Evolutionary conservation across 2,329 filamentous ascomycete species (phyloP).

Genomic region (Scleromitrula shiraiana): DNA sequence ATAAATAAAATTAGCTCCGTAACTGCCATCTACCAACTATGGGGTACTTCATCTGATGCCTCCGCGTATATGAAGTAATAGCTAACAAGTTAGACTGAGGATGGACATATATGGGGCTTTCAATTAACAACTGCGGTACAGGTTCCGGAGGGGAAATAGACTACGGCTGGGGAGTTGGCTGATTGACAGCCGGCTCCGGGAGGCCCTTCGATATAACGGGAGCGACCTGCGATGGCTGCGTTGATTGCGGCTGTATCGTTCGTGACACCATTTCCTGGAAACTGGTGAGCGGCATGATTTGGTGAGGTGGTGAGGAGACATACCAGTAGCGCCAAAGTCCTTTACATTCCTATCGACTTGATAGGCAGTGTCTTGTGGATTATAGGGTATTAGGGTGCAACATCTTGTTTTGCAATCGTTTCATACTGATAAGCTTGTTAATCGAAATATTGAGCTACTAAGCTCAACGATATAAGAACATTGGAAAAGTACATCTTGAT

Average conservation of each 20-base stretch:
- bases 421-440: slow-evolving; percentile 22
- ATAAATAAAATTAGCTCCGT: slow-evolving; percentile 30
- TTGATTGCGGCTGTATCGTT: slow-evolving; percentile 88
- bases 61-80: not conserved
- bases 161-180: slow-evolving; percentile 35
- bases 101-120: slow-evolving; percentile 45
- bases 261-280: slow-evolving; percentile 51
- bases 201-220: slow-evolving; percentile 23
- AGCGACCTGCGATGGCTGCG: slow-evolving; percentile 27
- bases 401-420: slow-evolving; percentile 17
- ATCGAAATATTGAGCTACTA: slow-evolving; percentile 4
- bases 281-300: slow-evolving; percentile 64
- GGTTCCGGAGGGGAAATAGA: slow-evolving; percentile 25
- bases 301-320: not conserved
- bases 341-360: slow-evolving; percentile 20
- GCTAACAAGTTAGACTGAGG: slow-evolving; percentile 39
- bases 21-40: slow-evolving; percentile 49
- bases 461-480: not conserved
- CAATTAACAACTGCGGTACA: slow-evolving; percentile 43
- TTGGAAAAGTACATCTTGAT: not conserved
- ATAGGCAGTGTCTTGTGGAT: slow-evolving; percentile 13
- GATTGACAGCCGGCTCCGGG: slow-evolving; percentile 30
- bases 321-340: slow-evolving; percentile 17
- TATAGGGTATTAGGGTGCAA: slow-evolving; percentile 18
- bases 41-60: slow-evolving; percentile 27